Percentiles rank a stretch among this genome's conserved stretches.
Conservation (phyloP, 2,329 filamentous ascomycete genomes). For the Verticillium zaregamsianum region DNA sequence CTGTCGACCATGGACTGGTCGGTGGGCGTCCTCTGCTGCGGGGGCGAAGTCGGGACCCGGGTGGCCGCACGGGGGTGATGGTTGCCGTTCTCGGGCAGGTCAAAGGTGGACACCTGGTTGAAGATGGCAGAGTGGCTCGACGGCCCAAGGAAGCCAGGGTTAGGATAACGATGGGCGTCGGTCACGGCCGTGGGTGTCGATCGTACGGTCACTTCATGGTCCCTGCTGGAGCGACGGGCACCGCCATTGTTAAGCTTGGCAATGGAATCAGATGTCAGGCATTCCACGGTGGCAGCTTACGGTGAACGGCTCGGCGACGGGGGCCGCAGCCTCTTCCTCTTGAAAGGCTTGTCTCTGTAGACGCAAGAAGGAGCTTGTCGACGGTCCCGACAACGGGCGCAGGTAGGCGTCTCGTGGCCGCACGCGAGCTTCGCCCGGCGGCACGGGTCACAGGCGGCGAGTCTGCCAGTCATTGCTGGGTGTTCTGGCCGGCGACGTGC, state of each 20-base stretch:
- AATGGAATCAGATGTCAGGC: no score
- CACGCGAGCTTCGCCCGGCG: constrained; percentile 19
- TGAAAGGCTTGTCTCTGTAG: constrained; percentile 13
- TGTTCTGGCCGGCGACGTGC: no score
- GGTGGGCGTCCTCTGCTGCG: not conserved
- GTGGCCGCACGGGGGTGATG: not conserved
- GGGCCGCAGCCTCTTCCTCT: not conserved
- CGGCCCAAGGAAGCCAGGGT: not conserved
- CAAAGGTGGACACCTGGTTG: constrained; percentile 1
- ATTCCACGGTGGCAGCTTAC: not conserved
- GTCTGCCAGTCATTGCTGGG: not conserved
- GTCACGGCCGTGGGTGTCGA: not conserved
- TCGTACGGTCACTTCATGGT: not conserved
- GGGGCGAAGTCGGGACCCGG: no score
- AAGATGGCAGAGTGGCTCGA: constrained; percentile 13
- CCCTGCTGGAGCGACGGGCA: not conserved
- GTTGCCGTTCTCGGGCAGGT: not conserved
- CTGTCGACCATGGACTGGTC: not conserved
- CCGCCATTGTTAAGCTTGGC: not conserved
- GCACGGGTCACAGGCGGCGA: constrained; percentile 23
- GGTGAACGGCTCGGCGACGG: not conserved
- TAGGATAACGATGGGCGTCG: not conserved
- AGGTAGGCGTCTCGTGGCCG: constrained; percentile 20
- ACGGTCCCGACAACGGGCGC: constrained; percentile 17
- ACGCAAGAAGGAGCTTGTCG: constrained; percentile 9